Base-by-base conservation (phyloP, 257 asterid genomes). In the Anisodus acutangulus region DNA sequence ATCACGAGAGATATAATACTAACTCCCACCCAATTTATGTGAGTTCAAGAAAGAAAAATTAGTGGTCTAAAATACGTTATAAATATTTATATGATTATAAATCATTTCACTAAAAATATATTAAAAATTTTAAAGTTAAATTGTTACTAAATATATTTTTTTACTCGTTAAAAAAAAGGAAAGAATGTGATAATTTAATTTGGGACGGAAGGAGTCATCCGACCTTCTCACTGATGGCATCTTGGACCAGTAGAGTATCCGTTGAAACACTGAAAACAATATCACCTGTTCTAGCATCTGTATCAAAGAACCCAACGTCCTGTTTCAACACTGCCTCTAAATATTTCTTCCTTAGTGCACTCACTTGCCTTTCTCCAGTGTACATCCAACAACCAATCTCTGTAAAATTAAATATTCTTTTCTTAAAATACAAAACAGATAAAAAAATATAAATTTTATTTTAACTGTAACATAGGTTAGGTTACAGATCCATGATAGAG, bases 311-410 rank as follows among this genome's bases (percentile, higher is more conserved):
- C n/a, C 99, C 99, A 19, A 97, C 99, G 60, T 97, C 99, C 87
- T 97, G 99, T 87, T 94, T 97, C 93, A 97, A 80, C 31, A 95
- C 98, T 0, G 99, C 94, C 86, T 97, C 98, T 87, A 97, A 89
- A 88, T 97, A 97, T 87, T 92, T 97, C 93, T 90, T 94, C 91
- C 98, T 90, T 88, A 95, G 47, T 3, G 97, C 88, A 31, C 97
- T 97, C 4, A 92, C 95, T 88, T 97, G 99, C 87, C 99, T 91
- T 88, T 97, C 99, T 19, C 99, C 99, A 67, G 93, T 88, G 88
- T 91, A 91, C 99, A 97, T 97, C 99, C 99, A 97, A 81, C 99
- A 95, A 58, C 94, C 97, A 85, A 95, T 97, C 88, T 97, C 99
- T 97, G 91, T 78, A 26, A 53, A 62, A 62, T 62, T 19, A 22